Conservation (phyloP, 345 rosid species). For the Mallotus nudiflorus region DNA sequence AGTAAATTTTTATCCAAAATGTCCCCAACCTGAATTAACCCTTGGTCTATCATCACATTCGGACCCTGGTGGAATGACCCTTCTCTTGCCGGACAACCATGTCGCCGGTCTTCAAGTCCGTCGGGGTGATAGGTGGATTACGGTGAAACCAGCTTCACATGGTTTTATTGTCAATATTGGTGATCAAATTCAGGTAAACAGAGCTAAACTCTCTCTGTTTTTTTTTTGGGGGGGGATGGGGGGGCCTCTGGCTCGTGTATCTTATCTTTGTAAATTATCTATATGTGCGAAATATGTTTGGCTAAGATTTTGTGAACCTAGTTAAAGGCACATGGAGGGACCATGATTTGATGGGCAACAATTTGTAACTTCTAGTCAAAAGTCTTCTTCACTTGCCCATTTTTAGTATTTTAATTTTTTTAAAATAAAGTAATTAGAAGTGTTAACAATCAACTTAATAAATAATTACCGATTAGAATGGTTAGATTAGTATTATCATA, state of each 20-base stretch:
- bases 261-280: background rate
- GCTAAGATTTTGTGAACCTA: background rate
- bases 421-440: no score
- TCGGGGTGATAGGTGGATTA: constrained; percentile 60
- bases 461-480: no score
- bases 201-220: background rate
- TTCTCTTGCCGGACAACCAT: constrained; percentile 70
- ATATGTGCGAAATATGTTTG: background rate
- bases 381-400: no score
- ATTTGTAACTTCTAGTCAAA: background rate
- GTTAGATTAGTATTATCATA: no score
- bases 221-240: no score
- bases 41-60: constrained; percentile 89
- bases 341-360: background rate
- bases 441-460: no score
- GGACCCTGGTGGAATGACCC: constrained; percentile 90
- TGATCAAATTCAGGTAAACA: constrained; percentile 84
- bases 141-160: constrained; percentile 78
- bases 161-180: constrained; percentile 92
- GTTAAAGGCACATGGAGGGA: constrained; percentile 17
- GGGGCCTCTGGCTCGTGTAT: no score
- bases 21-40: constrained; percentile 87
- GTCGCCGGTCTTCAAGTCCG: constrained; percentile 87
- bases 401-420: no score
- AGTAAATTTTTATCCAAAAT: constrained; percentile 85